Evolutionary conservation across 1,284 basidiomycete species (phyloP).

Genomic region (Fistulina hepatica): DNA sequence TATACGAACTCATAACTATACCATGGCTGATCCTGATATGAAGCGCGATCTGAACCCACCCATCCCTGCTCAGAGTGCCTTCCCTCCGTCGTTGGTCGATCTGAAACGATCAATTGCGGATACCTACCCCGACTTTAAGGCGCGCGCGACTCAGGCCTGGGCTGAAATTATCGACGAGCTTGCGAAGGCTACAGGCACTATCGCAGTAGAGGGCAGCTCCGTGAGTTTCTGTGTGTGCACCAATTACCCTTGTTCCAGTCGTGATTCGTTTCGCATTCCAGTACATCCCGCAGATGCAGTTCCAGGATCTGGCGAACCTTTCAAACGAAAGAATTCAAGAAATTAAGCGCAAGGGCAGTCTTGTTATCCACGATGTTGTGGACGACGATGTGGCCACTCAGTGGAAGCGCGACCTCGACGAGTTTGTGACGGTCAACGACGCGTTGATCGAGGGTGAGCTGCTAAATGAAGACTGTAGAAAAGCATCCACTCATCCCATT

Average conservation of each 20-base stretch:
- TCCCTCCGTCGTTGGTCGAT: constrained; percentile 47
- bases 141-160: constrained; percentile 33
- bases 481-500: background rate
- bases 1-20: too few relatives aligned
- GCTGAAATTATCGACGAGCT: constrained; percentile 42
- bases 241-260: constrained; percentile 2
- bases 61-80: too few relatives aligned
- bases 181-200: constrained; percentile 31
- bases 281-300: constrained; percentile 43
- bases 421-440: constrained; percentile 45
- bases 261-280: constrained; percentile 17
- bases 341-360: constrained; percentile 18
- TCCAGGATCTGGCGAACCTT: background rate
- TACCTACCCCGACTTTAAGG: constrained; percentile 30
- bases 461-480: background rate
- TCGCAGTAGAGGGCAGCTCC: constrained; percentile 31
- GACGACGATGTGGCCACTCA: constrained; percentile 39
- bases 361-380: constrained; percentile 8
- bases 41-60: too few relatives aligned
- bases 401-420: constrained; percentile 50
- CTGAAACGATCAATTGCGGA: constrained; percentile 48
- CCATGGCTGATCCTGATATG: too few relatives aligned
- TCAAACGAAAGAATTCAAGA: constrained; percentile 36
- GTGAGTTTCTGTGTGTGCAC: constrained; percentile 18
- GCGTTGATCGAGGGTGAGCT: constrained; percentile 36